Base-by-base conservation (phyloP, 139 green algal genomes). In the Asterochloris sp. region DNA sequence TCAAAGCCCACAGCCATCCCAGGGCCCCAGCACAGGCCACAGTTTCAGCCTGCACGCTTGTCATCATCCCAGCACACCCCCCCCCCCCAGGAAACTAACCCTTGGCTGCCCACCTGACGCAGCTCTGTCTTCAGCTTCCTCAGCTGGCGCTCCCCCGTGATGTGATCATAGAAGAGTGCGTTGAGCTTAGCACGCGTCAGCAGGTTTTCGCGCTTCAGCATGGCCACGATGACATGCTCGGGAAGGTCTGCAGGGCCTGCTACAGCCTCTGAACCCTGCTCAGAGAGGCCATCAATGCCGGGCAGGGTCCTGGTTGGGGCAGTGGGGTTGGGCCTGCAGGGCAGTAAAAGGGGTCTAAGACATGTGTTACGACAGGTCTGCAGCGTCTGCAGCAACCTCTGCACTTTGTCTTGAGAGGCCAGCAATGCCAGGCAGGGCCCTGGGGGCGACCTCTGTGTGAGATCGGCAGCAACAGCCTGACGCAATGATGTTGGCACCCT, bases 171-270 rank as follows among this genome's bases (percentile, higher is more conserved):
- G 69, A 89, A 69, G 60, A 96, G 87, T 16, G 82, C 86, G 73
- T 96, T 89, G 82, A 98, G 88, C 90, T 97, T 98, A 78, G 93
- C 92, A 16, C 83, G 73, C 21, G 93, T 97, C 61, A 97, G 89
- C 75, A 96, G 89, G 68, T 82, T 84, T 88, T 98, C 94, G 10
- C 93, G 87, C 26, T 83, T 74, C 81, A 97, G 86, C 89, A 96
- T 91, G 54, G 79, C 83, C 38, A 93, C 63, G n/a, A 95, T 87
- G 38, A 92, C 89, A 16, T 84, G 66, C 73, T 96, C 92, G 24
- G 91, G 89, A 62, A 93, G 74, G 26, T 74, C 75, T 54, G 60
- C 54, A 69, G 76, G 68, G 60, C 68, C 76, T 15, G 67, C 38
- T 12, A 26, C 76, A 80, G 60, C 60, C 13, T 61, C 38, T 13